These are phyloP conservation scores for Diaporthe citri DNA, from an alignment of 2,329 filamentous ascomycete species.

Conservation along the genomic window DNA sequence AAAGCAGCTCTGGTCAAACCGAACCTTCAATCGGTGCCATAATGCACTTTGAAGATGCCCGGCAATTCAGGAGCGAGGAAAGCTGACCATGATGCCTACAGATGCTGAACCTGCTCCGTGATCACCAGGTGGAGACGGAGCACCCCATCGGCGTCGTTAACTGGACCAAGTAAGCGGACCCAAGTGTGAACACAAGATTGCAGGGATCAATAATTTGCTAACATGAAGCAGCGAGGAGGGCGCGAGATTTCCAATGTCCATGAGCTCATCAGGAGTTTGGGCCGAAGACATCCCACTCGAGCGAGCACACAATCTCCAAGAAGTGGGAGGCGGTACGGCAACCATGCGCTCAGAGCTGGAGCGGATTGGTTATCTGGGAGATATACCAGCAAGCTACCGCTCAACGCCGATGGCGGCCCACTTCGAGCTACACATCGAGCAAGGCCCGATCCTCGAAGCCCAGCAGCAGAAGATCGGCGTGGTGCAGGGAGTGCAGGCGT, in stretches of 20 bases:
- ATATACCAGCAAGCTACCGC: conserved; percentile 66
- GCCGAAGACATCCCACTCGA: conserved; percentile 74
- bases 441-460: conserved; percentile 80
- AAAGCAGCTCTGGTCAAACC: not conserved
- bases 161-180: conserved; percentile 73
- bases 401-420: conserved; percentile 78
- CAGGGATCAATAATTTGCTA: not conserved
- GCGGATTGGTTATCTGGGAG: conserved; percentile 78
- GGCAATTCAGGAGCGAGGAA: no score
- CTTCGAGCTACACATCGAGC: conserved; percentile 89
- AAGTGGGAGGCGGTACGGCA: conserved; percentile 70
- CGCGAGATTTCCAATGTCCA: conserved; percentile 81
- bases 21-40: not conserved
- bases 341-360: conserved; percentile 78
- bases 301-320: conserved; percentile 69
- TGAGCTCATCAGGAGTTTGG: conserved; percentile 83
- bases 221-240: conserved; percentile 76
- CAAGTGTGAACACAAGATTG: not conserved
- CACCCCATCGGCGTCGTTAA: conserved; percentile 82
- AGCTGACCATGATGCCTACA: not conserved
- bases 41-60: no score
- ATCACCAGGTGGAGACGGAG: conserved; percentile 76
- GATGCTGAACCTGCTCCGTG: conserved; percentile 75
- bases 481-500: conserved; percentile 80
- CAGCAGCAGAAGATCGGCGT: conserved; percentile 74